A percentile compares a stretch with the other conserved stretches of the same genome.
These are phyloP conservation scores for Musa beccarii DNA, from an alignment of 176 grass and related monocot species.

Conservation along the genomic window DNA sequence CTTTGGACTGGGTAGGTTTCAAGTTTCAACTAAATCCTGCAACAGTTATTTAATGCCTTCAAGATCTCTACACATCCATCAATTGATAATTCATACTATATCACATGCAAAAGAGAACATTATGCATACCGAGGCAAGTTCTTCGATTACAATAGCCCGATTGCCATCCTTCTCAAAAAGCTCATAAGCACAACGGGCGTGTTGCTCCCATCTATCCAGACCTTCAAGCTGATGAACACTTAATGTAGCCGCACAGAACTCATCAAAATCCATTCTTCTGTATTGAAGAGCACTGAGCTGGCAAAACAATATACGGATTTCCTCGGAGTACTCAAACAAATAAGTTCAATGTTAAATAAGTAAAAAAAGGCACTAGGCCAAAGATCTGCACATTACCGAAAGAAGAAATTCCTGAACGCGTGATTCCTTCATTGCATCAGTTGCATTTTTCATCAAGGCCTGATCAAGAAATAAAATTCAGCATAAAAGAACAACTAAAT, in stretches of 20 bases:
- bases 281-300: constrained; percentile 72
- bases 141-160: constrained; percentile 69
- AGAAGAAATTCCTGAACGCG: constrained; percentile 61
- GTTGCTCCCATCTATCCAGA: constrained; percentile 84
- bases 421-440: constrained; percentile 73
- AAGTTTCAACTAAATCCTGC: background rate
- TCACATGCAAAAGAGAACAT: background rate
- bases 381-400: constrained; percentile 34
- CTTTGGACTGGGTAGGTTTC: background rate
- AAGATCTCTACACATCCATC: background rate
- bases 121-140: constrained; percentile 57
- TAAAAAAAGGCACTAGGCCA: constrained; percentile 2
- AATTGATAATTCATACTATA: background rate
- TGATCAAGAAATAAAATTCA: constrained; percentile 21
- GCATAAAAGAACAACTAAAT: background rate
- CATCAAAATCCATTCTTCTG: constrained; percentile 81
- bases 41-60: too few species aligned
- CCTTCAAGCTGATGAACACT: constrained; percentile 81
- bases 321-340: background rate
- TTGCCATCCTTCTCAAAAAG: constrained; percentile 78
- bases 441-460: constrained; percentile 59
- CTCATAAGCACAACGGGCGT: constrained; percentile 64
- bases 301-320: constrained; percentile 5
- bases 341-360: constrained; percentile 6
- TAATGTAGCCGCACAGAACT: constrained; percentile 65